phyloP scores from a whole-genome alignment of 345 rosid genomes.

The Excoecaria cochinchinensis region DNA sequence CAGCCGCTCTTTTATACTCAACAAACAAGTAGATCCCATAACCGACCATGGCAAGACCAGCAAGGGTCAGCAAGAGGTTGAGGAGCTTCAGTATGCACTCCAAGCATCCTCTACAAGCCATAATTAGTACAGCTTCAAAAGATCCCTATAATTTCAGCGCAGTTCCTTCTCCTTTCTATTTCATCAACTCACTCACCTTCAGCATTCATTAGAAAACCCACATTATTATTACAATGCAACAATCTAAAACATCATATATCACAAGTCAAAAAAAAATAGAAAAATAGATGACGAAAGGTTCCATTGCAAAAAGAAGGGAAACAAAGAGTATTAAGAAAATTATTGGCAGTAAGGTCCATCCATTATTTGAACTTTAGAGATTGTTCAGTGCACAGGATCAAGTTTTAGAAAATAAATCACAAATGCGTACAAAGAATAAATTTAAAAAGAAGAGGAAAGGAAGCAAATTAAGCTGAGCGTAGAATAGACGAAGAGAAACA shows the following conservation, averaged over 20 bases:
- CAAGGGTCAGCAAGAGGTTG: constrained; percentile 72
- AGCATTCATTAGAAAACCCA: constrained; percentile 28
- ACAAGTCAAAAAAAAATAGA: background rate
- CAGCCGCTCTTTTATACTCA: constrained; percentile 52
- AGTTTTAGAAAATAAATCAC: background rate
- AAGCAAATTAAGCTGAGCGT: background rate
- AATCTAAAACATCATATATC: background rate
- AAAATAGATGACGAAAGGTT: background rate
- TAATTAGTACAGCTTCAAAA: constrained; percentile 23
- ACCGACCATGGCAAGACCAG: constrained; percentile 85
- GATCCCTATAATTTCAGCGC: constrained; percentile 14
- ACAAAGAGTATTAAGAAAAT: background rate
- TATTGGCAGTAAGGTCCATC: background rate
- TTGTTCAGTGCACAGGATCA: background rate
- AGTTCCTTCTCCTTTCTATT: constrained; percentile 17
- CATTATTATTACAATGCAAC: background rate
- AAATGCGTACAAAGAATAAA: background rate
- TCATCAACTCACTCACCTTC: constrained; percentile 26
- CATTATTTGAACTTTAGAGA: background rate
- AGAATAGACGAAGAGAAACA: background rate
- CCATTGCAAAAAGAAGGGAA: background rate
- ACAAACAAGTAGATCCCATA: constrained; percentile 95
- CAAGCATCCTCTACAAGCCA: constrained; percentile 84
- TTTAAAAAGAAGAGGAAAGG: background rate
- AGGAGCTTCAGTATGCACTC: constrained; percentile 82